phyloP scores from a whole-genome alignment of 1,284 basidiomycete species.

The Erythrobasidium hasegawianum region DNA sequence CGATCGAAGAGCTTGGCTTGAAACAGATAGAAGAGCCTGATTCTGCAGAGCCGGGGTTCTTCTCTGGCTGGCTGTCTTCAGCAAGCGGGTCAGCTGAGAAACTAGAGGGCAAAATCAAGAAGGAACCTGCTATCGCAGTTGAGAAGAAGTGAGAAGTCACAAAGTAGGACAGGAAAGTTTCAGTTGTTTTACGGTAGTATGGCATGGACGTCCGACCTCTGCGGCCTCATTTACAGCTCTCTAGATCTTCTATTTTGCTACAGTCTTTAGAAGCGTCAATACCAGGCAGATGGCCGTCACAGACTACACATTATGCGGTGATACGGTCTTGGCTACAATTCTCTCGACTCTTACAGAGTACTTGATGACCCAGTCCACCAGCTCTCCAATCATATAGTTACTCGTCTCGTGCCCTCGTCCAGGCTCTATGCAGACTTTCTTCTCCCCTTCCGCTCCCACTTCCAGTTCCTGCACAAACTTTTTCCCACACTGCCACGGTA shows the following conservation, averaged over 20 bases:
- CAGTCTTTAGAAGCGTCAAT: no score
- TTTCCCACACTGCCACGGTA: conserved; percentile 46
- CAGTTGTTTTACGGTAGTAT: no score
- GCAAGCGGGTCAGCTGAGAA: neutral
- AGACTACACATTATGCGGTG: no score
- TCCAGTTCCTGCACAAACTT: conserved; percentile 46
- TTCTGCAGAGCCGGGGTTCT: conserved; percentile 20
- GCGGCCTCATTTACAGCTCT: no score
- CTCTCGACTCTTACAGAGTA: neutral
- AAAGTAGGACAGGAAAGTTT: conserved; percentile 7
- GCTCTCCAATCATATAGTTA: conserved; percentile 21
- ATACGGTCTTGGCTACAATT: no score
- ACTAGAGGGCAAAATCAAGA: conserved; percentile 6
- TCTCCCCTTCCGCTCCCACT: conserved; percentile 23
- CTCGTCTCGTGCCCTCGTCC: conserved; percentile 29
- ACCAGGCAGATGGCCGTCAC: no score
- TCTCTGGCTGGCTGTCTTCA: conserved; percentile 14
- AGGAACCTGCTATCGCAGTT: neutral
- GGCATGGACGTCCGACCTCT: no score
- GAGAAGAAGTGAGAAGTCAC: neutral
- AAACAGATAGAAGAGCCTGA: conserved; percentile 31
- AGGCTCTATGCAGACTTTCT: conserved; percentile 14
- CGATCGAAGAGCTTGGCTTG: conserved; percentile 25
- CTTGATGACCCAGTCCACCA: conserved; percentile 22
- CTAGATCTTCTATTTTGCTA: no score